Evolutionary conservation across 208 protist genomes (phyloP), one percentile per base, ranked within the genome.

Genomic region (Wallacemonas sp.): DNA sequence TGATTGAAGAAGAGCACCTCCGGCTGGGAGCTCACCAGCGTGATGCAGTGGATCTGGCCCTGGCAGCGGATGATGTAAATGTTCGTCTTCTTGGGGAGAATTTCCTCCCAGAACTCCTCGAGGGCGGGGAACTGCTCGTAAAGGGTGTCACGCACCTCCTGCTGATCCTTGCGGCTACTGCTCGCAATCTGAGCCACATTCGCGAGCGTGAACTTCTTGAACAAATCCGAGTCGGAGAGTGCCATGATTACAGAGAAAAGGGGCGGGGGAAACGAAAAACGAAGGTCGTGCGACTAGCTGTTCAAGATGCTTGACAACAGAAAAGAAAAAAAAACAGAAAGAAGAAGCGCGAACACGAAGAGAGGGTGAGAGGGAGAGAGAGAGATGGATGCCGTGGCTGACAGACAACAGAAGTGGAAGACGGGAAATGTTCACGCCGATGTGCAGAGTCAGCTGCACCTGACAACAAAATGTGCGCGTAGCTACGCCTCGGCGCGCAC

Each of bases 1-100:
- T 97, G 85, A 61, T 96, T 97, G 84, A 99, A 99, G 80, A 99
- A 99, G 61, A 98, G 82, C 52, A 98, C 83, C 70, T 98, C 94
- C 18, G 91, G 91, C 77, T 97, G 94, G 23, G 94, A 72, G 68
- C 88, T 86, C 38, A 97, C 81, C 32, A 95, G 86, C 22, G 97
- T 91, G 72, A 98, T 93, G 70, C 92, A 94, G 84, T 87, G 86
- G 50, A 98, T 84, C 68, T 96, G 88, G 42, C 83, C 87, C 33
- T 97, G 89, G 77, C 96, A 98, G 78, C 97, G 97, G 26, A 97
- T 95, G 54, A 97, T 81, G 72, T 92, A 90, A 55, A 98, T 94
- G 65, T 93, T 83, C 1, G 70, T 63, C 61, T 98, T 98, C 61
- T 95, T 97, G 11, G 97, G 96, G 29, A 99, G 67, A 38, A 99